Conservation (phyloP, 805 yeast species). For the Ogataea nonfermentans region DNA sequence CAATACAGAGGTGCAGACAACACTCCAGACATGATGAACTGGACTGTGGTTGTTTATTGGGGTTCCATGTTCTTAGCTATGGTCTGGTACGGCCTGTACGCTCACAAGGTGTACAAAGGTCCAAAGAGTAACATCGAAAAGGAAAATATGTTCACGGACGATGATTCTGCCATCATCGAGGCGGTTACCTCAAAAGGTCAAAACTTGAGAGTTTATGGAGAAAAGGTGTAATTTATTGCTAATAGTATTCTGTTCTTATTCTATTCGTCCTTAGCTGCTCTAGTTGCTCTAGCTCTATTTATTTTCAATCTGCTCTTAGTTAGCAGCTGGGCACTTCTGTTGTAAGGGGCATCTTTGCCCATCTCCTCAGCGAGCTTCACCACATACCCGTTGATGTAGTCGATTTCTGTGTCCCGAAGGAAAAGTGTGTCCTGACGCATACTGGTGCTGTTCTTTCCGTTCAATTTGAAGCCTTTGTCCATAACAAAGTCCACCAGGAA, state of each 20-base stretch:
- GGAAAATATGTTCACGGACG: conserved; percentile 31
- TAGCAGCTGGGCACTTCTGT: conserved; percentile 44
- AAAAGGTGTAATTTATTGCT: not conserved
- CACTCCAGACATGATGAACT: conserved; percentile 48
- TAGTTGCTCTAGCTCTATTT: conserved; percentile 14
- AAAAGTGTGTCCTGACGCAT: conserved; percentile 66
- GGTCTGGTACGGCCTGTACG: conserved; percentile 48
- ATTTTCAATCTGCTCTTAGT: conserved; percentile 38
- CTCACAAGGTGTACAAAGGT: conserved; percentile 59
- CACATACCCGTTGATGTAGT: conserved; percentile 80
- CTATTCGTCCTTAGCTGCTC: not conserved
- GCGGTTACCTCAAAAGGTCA: conserved; percentile 17
- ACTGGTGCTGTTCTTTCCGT: conserved; percentile 58
- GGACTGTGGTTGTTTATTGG: conserved; percentile 60
- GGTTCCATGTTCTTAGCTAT: conserved; percentile 52
- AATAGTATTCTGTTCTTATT: not conserved
- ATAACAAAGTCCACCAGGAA: conserved; percentile 33
- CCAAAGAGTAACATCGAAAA: conserved; percentile 53
- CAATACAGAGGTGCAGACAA: conserved; percentile 38
- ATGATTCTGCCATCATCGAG: conserved; percentile 23
- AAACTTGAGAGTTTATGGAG: conserved; percentile 8
- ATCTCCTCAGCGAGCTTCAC: conserved; percentile 50
- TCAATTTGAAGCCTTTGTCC: conserved; percentile 28
- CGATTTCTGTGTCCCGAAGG: conserved; percentile 68
- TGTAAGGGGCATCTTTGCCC: conserved; percentile 44